phyloP scores from a whole-genome alignment of 1,139 yeast species.

The Magnusiomyces ingens region DNA sequence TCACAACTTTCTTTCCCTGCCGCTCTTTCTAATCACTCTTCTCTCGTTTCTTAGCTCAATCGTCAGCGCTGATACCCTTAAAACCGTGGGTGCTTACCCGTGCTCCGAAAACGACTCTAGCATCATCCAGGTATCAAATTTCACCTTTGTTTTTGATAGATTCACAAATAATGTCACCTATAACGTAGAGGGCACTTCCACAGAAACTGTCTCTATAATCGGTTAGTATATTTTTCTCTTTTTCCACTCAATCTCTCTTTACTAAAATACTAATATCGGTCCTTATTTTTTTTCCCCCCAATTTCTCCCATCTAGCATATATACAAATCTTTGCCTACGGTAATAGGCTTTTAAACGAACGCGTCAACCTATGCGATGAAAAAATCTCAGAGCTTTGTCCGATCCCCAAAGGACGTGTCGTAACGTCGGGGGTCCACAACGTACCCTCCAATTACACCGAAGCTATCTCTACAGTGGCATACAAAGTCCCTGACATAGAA shows the following conservation, averaged over 20 bases:
- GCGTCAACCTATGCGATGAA: conserved; percentile 27
- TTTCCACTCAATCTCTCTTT: not conserved
- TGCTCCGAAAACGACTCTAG: conserved; percentile 14
- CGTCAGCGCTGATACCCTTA: conserved; percentile 10
- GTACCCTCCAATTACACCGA: conserved; percentile 27
- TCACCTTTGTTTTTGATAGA: conserved; percentile 17
- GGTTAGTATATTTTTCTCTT: conserved; percentile 12
- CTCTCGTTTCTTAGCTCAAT: not conserved
- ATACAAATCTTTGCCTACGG: conserved; percentile 28
- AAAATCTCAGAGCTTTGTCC: conserved; percentile 29
- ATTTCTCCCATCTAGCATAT: conserved; percentile 16
- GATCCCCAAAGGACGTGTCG: conserved; percentile 22
- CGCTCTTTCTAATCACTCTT: not conserved
- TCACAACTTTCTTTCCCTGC: not conserved
- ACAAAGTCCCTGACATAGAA: conserved; percentile 31
- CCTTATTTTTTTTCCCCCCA: not conserved
- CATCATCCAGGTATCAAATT: conserved; percentile 19
- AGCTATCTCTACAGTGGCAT: conserved; percentile 27
- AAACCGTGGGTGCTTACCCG: conserved; percentile 20
- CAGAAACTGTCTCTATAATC: conserved; percentile 18
- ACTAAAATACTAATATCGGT: not conserved
- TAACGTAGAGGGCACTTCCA: conserved; percentile 21
- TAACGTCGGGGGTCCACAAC: conserved; percentile 24
- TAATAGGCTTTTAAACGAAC: conserved; percentile 21
- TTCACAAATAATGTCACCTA: conserved; percentile 22